Evolutionary conservation across 1,284 basidiomycete genomes (phyloP), one percentile per base, ranked within the genome.

Genomic region (Stygiomarasmius scandens): DNA sequence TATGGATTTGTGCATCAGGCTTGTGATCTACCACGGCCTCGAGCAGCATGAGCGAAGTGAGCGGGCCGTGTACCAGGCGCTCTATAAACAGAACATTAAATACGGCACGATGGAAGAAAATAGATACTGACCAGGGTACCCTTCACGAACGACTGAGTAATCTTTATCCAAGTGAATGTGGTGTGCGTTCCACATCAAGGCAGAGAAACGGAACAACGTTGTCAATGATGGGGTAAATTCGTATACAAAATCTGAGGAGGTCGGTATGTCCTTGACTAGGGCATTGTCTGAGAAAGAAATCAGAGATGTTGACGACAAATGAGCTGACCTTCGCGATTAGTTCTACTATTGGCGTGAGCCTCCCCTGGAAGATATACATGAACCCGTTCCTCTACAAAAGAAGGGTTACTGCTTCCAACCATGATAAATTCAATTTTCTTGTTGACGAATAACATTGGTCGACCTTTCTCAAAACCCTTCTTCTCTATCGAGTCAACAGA

Each of bases 161-260:
- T 86, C 82, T 60, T 82, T 83, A 72, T 92, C 87, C 11, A 90
- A 76, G 68, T 92, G 89, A 61, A 92, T 89, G 58, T 83, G 77
- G 64, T 92, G 89, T 9, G 82, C 85, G 62, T 92, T 90, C 73
- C 90, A 93, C 58, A 87, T 94, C 36, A 94, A 75, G 14, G 92
- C 90, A 10, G 90, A 93, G 74, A 90, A 95, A 10, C 91, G 85
- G 76, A 94, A 94, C 22, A 94, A 77, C 1, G 88, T 91, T 4
- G 86, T 85, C 34, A 84, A 71, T 20, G 81, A 85, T 10, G 92
- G 91, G 9, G 75, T 83, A 68, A 85, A 92, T 34, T 74, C 76
- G 67, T 89, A 85, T 2, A 80, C 78, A 66, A 89, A 87, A 58
- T 86, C 82, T 23, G 68, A 60, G 0, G 79, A 71, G 8, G 66